Evolutionary conservation across 2,329 filamentous ascomycete genomes (phyloP), one percentile per base, ranked within the genome.

Genomic region (Arachnomyces sp.): DNA sequence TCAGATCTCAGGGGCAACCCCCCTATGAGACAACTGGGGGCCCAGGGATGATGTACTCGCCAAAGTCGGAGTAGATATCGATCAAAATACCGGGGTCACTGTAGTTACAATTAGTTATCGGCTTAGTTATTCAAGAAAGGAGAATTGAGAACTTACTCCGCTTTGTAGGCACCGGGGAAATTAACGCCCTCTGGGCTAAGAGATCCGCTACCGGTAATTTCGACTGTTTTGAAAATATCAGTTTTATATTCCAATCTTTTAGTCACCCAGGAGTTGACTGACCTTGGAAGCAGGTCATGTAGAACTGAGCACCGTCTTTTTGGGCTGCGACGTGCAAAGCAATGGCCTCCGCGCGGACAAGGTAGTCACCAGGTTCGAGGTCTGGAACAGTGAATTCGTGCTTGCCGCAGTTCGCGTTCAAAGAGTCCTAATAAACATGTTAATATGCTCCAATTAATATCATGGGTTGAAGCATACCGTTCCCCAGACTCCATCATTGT

Each of bases 341-440:
- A 42, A 71, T 68, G 45, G 71, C 67, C 53, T 72, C 69, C 12
- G 67, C 64, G 7, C 69, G 62, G 3, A 72, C 50, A 25, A 72
- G 61, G 49, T 72, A 72, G 43, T 71, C 66, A 38, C 69, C 68
- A 1, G 61, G 55, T n/a, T 70, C 61, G 42, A 64, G 68, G 28
- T 50, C 46, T 7, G 68, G 68, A 36, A 72, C 61, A 28, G 52
- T 61, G 15, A 69, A 62, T 9, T 30, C 37, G 30, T 34, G 15
- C 31, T 43, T 31, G 7, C 31, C 36, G 31, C 36, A 32, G 37
- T 43, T 34, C 9, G 28, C 17, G 15, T 39, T 47, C 25, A 45
- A 34, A 18, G 36, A 31, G 15, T 38, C 36, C 36, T 38, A 18
- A 9, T n/a, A 17, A 38, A 38, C 16, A 7, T 31, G 34, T 28